phyloP scores from a whole-genome alignment of 208 protist genomes.

The Trypanosoma lewisi region DNA sequence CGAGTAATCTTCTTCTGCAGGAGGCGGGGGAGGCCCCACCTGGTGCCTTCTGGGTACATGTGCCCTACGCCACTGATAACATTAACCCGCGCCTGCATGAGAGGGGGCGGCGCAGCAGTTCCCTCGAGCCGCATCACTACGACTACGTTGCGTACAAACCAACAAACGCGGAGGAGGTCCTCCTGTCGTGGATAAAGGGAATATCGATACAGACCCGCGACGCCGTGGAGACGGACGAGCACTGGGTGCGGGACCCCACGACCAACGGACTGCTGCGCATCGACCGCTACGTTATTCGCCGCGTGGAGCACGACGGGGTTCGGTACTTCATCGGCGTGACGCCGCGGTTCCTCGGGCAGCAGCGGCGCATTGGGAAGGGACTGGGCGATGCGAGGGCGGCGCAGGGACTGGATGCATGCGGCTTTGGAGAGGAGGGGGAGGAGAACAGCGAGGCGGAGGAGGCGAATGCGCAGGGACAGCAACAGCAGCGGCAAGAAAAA shows the following conservation, averaged over 20 bases:
- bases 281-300: slow-evolving; percentile 72
- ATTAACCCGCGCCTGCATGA: slow-evolving; percentile 33
- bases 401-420: not conserved
- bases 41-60: slow-evolving; percentile 65
- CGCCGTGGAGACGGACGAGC: slow-evolving; percentile 37
- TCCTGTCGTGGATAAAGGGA: slow-evolving; percentile 69
- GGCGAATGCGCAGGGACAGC: not conserved
- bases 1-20: slow-evolving; percentile 36
- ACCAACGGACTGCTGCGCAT: slow-evolving; percentile 38
- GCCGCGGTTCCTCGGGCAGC: slow-evolving; percentile 58
- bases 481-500: not conserved
- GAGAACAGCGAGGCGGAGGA: slow-evolving; percentile 18
- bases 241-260: slow-evolving; percentile 58
- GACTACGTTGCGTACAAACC: slow-evolving; percentile 8
- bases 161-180: slow-evolving; percentile 68
- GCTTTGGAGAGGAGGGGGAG: slow-evolving; percentile 9
- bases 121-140: not conserved
- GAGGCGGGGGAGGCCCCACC: slow-evolving; percentile 29
- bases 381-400: slow-evolving; percentile 28
- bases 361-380: slow-evolving; percentile 44
- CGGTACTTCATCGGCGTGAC: slow-evolving; percentile 78
- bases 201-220: slow-evolving; percentile 51
- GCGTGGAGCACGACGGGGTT: slow-evolving; percentile 64
- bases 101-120: slow-evolving; percentile 11
- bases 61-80: slow-evolving; percentile 43